Percentiles rank a stretch among this genome's conserved stretches.
Evolutionary conservation across 139 green algal genomes (phyloP).

Genomic region (Chlorella sp.): DNA sequence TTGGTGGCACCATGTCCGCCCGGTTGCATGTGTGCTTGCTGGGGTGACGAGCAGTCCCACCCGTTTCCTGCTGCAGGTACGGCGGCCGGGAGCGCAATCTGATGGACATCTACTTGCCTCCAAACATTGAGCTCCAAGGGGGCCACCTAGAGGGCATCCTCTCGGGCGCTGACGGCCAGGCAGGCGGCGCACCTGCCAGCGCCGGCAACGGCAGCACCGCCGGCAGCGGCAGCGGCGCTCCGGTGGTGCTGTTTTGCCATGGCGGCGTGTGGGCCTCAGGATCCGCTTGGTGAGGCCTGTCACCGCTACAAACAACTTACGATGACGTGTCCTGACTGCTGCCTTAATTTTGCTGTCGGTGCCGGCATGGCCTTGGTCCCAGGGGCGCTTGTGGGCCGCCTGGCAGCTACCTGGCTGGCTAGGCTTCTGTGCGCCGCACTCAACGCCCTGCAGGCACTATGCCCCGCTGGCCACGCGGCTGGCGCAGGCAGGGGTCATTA

Average conservation of each 20-base stretch:
- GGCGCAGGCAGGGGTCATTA: constrained; percentile 70
- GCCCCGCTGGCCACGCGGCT: constrained; percentile 69
- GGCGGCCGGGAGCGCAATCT: constrained; percentile 52
- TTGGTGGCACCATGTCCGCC: no score
- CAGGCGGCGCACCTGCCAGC: not conserved
- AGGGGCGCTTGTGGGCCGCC: not conserved
- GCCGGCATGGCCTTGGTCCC: no score
- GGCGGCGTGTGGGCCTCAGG: constrained; percentile 79
- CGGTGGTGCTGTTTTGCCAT: constrained; percentile 86
- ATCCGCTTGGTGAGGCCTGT: no score
- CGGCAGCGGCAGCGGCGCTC: not conserved
- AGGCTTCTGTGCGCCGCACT: not conserved
- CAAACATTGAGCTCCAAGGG: not conserved
- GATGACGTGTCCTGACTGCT: no score
- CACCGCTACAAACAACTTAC: no score
- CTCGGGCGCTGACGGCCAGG: not conserved
- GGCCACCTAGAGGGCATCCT: not conserved
- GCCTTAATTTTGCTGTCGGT: no score
- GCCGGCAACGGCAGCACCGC: not conserved
- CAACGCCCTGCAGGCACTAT: constrained; percentile 61
- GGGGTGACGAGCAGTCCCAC: not conserved
- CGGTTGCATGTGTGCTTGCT: not conserved
- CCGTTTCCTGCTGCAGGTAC: constrained; percentile 49
- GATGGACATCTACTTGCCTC: constrained; percentile 80
- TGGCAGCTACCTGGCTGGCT: not conserved